Evolutionary conservation across 306 rosid genomes (phyloP).

Genomic region (Cajanus cajan): DNA sequence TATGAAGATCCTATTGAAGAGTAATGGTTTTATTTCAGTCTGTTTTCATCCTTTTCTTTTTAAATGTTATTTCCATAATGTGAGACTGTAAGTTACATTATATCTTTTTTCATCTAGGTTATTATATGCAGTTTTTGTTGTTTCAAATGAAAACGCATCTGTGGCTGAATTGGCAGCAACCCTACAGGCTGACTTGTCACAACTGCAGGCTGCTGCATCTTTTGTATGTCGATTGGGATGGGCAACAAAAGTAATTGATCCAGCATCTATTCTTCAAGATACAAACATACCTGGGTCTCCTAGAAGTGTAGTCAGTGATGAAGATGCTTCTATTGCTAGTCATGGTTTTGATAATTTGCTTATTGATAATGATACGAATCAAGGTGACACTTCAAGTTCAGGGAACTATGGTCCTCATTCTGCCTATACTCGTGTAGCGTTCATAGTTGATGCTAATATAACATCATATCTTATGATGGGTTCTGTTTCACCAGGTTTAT

Average conservation of each 20-base stretch:
- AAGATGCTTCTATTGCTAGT: conserved; percentile 58
- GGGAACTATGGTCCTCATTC: conserved; percentile 57
- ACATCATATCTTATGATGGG: conserved; percentile 99
- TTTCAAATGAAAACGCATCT: conserved; percentile 96
- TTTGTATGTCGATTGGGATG: conserved; percentile 96
- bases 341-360: conserved; percentile 59
- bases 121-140: conserved; percentile 95
- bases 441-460: conserved; percentile 96
- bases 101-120: conserved; percentile 57
- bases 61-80: conserved; percentile 16
- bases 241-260: conserved; percentile 95
- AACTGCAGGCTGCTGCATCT: conserved; percentile 98
- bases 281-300: conserved; percentile 65
- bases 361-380: conserved; percentile 56
- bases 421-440: conserved; percentile 76
- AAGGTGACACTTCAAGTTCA: conserved; percentile 63
- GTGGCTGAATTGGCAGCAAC: conserved; percentile 97
- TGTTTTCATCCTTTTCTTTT: not conserved
- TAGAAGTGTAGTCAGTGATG: conserved; percentile 60
- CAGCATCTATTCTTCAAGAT: conserved; percentile 83
- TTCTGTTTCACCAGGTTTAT: conserved; percentile 97
- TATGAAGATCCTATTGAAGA: conserved; percentile 99
- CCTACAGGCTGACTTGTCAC: conserved; percentile 87
- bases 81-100: conserved; percentile 24
- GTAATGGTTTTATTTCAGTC: conserved; percentile 55